Conservation (phyloP, 306 rosid species). For the Prunus davidiana region DNA sequence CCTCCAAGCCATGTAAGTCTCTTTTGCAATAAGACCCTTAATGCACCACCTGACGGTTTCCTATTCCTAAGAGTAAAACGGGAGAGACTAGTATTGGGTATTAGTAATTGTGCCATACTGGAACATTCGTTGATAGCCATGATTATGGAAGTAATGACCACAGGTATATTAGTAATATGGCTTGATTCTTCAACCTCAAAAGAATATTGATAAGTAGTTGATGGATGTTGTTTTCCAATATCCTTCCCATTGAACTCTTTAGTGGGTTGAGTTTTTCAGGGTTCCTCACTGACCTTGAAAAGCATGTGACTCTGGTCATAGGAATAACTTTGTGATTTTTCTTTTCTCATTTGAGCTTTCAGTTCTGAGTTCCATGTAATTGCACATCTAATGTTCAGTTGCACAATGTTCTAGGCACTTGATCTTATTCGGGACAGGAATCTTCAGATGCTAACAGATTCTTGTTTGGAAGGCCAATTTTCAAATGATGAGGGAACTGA, state of each 20-base stretch:
- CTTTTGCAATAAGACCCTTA: constrained; percentile 14
- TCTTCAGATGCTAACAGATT: constrained; percentile 82
- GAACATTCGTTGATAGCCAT: background rate
- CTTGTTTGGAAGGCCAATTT: constrained; percentile 93
- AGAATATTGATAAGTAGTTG: background rate
- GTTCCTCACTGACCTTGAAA: background rate
- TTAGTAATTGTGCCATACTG: background rate
- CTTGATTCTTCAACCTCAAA: background rate
- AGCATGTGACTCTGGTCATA: background rate
- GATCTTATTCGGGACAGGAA: constrained; percentile 91
- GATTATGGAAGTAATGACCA: background rate
- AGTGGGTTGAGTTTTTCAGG: background rate
- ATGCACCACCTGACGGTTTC: background rate
- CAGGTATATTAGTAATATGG: background rate
- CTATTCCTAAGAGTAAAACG: background rate
- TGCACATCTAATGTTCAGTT: constrained; percentile 27
- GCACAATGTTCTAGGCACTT: constrained; percentile 63
- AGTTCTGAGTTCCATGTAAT: constrained; percentile 18
- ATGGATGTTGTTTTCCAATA: background rate
- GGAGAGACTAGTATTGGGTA: background rate
- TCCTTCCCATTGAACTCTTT: background rate
- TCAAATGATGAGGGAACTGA: constrained; percentile 88
- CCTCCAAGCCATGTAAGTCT: constrained; percentile 97
- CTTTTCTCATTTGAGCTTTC: background rate
- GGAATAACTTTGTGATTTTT: background rate